A percentile compares a stretch with the other conserved stretches of the same genome.
Conservation (phyloP, 129 eudicot species). For the Pseudognaphalium luteoalbum region DNA sequence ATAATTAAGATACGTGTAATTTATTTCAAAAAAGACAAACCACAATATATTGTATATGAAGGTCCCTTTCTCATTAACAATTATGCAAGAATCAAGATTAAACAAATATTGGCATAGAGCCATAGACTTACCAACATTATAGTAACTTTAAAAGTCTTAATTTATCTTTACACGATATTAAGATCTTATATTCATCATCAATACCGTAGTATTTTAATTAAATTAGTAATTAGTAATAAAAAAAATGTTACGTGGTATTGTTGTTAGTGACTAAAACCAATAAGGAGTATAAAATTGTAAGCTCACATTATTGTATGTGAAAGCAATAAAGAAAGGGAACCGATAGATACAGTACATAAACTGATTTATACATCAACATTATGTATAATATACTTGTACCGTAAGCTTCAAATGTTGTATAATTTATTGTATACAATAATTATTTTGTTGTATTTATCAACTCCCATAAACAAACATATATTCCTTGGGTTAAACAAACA, state of each 20-base stretch:
- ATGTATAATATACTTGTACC: too few species aligned
- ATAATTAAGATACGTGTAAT: background rate
- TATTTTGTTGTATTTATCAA: too few species aligned
- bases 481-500: background rate
- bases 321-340: background rate
- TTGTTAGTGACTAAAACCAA: background rate
- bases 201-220: too few species aligned
- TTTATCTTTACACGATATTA: too few species aligned
- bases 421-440: too few species aligned
- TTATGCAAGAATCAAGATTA: background rate
- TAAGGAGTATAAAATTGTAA: background rate
- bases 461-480: too few species aligned
- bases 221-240: background rate
- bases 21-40: constrained; percentile 2
- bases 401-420: too few species aligned
- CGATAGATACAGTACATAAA: too few species aligned
- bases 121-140: background rate
- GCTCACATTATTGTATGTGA: background rate
- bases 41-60: background rate
- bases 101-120: too few species aligned
- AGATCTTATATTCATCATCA: too few species aligned
- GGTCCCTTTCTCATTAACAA: constrained; percentile 18
- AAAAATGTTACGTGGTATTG: background rate
- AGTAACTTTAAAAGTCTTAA: background rate
- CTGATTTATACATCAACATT: too few species aligned